Base-by-base conservation (phyloP, 768 basidiomycete species). In the Leccinellum rugosiceps region DNA sequence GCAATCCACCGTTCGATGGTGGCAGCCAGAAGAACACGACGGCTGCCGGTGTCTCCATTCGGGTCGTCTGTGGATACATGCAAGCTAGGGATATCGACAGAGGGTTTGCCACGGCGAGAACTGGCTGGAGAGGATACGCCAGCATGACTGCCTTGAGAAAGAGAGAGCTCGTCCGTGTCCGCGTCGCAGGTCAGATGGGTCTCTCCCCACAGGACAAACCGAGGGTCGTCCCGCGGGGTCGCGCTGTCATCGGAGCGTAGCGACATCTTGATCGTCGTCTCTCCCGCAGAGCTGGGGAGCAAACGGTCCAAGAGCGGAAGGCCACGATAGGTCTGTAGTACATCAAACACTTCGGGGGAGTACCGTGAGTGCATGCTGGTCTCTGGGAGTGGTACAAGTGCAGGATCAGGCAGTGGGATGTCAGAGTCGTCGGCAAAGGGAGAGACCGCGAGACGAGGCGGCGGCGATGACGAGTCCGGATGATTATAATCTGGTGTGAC, bases 1-100 rank as follows among this genome's bases (percentile, higher is more conserved):
- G 91, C 92, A 54, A 97, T 87, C 91, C 92, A 93, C 0, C 94
- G 86, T 70, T 95, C 94, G 65, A 95, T 92, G 3, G 92, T 94
- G 4, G 93, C 93, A 0, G 92, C 94, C 14, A 95, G 76, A n/a
- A 96, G 76, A 25, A 91, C 77, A 61, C 67, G 73, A 45, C 35
- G 56, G n/a, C 17, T 15, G 28, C 59, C 48, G 4, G 52, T 13
- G 53, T 68, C 72, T 60, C 67, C 72, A 26, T 66, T 75, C 41
- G 74, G 32, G 72, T 65, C 53, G 34, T 64, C 69, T 17, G 59
- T 43, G 1, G 64, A 61, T 35, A 68, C 58, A 32, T 59, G 69
- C 10, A 72, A 43, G 45, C 69, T 53, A 58, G 75, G 59, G 64
- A 77, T 26, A 55, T 70, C 64, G 10, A 60, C 34, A 0, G 66